Base-by-base conservation (phyloP, 805 yeast species). In the Candida anglica region DNA sequence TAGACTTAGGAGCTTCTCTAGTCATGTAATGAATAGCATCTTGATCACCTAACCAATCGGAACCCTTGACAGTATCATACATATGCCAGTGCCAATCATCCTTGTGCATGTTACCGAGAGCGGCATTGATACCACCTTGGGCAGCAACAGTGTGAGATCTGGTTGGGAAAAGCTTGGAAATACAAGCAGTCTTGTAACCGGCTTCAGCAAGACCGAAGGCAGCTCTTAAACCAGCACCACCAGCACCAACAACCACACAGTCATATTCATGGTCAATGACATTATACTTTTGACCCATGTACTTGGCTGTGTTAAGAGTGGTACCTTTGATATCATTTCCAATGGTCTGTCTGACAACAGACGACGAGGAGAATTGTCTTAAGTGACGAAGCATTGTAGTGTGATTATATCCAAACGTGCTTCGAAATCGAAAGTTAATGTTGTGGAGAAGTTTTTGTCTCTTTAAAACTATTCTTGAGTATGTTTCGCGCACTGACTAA, bases 11-110 rank as follows among this genome's bases (percentile, higher is more conserved):
- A 18, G 98, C 98, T 69, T 91, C 98, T 62, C 88, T 81, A 38
- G 98, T 91, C 98, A 91, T 91, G 71, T 91, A 91, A 69, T 91
- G 98, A 59, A 93, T 91, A 36, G 98, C 96, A 59, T 91, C 98
- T 71, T 91, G 98, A 68, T 91, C 98, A 57, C 98, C 98, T 44
- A 91, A 79, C 98, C 98, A 91, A 69, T 91, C 98, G 7, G 97
- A 88, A 45, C 98, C 98, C 71, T 91, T 91, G 52, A 91, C 98
- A 52, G 98, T 91, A 60, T 91, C 98, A 68, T 93, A 91, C 97
- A 91, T 89, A 66, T 91, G 98, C 97, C 98, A 93, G 66, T 86
- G 95, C 98, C 98, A 91, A 71, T 89, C 89, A 65, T 91, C 98
- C 49, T 77, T 74, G 71, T 93, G 98, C 96, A 91, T 91, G 75